Evolutionary conservation across 2,329 filamentous ascomycete genomes (phyloP).

Genomic region (Uncinocarpus reesii): DNA sequence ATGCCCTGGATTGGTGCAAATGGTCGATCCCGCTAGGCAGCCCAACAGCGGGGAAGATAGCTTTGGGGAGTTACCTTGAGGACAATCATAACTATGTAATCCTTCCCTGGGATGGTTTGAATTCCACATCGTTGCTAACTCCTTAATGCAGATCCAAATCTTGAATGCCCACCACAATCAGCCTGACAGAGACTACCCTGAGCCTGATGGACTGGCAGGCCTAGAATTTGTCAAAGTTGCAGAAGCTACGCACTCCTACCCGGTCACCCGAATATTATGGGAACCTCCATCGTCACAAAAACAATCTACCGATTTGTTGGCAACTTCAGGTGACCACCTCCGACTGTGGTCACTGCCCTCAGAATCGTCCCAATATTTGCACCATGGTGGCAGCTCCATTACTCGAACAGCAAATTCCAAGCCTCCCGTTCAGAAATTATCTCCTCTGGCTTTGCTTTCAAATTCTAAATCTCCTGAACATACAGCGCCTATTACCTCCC

Average conservation of each 20-base stretch:
- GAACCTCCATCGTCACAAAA: slow-evolving; percentile 92
- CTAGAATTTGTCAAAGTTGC: slow-evolving; percentile 89
- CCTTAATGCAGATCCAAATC: slow-evolving; percentile 70
- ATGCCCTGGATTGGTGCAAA: slow-evolving; percentile 98
- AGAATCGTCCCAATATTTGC: slow-evolving; percentile 44
- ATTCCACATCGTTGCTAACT: slow-evolving; percentile 4
- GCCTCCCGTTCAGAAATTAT: slow-evolving; percentile 65
- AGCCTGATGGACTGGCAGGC: slow-evolving; percentile 58
- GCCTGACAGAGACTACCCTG: slow-evolving; percentile 51
- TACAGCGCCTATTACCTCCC: slow-evolving; percentile 85
- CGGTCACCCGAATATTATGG: slow-evolving; percentile 90
- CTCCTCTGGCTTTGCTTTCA: slow-evolving; percentile 80
- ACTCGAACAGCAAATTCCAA: slow-evolving; percentile 54
- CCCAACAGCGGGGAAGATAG: slow-evolving; percentile 75
- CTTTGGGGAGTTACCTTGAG: slow-evolving; percentile 90
- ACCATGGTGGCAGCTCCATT: slow-evolving; percentile 56
- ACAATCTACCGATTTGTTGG: slow-evolving; percentile 85
- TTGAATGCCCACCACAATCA: slow-evolving; percentile 74
- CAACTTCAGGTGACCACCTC: slow-evolving; percentile 89
- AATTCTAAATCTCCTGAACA: slow-evolving; percentile 99
- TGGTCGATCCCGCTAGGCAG: slow-evolving; percentile 65
- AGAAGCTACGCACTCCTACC: slow-evolving; percentile 95
- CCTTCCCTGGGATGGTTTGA: slow-evolving; percentile 9
- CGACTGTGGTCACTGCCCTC: slow-evolving; percentile 76
- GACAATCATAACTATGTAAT: slow-evolving; percentile 93